phyloP scores from a whole-genome alignment of 257 asterid species.

The Solanum paucissectum region DNA sequence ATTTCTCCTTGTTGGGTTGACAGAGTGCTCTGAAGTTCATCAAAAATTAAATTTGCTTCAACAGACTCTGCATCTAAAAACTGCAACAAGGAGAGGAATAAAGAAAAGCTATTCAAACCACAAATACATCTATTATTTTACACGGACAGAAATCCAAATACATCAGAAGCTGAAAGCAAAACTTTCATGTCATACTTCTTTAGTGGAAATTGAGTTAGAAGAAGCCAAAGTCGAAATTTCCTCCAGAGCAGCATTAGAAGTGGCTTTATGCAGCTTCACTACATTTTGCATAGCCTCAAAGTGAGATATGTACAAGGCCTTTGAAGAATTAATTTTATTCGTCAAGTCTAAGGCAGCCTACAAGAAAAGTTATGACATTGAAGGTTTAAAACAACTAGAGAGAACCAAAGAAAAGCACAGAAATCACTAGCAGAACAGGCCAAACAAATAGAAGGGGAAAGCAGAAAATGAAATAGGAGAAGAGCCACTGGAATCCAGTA shows the following conservation, averaged over 20 bases:
- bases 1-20: conserved; percentile 62
- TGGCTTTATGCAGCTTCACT: conserved; percentile 61
- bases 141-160: not conserved
- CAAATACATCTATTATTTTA: not conserved
- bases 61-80: conserved; percentile 48
- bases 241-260: conserved; percentile 56
- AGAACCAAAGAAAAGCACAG: not conserved
- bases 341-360: conserved; percentile 54
- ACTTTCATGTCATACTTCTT: conserved; percentile 35
- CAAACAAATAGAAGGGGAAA: not conserved
- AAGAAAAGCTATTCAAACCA: not conserved
- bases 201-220: conserved; percentile 35
- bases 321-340: conserved; percentile 42
- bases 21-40: conserved; percentile 49
- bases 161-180: not conserved
- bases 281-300: conserved; percentile 75
- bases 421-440: not conserved
- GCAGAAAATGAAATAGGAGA: not conserved
- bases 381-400: not conserved
- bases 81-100: conserved; percentile 21
- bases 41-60: conserved; percentile 42
- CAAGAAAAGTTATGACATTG: not conserved
- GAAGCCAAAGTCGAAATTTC: conserved; percentile 49
- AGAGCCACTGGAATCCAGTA: not conserved
- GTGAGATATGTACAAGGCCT: conserved; percentile 53